Percentiles rank a stretch among this genome's conserved stretches.
These are phyloP conservation scores for Acer yangbiense DNA, from an alignment of 345 rosid species.

Conservation along the genomic window DNA sequence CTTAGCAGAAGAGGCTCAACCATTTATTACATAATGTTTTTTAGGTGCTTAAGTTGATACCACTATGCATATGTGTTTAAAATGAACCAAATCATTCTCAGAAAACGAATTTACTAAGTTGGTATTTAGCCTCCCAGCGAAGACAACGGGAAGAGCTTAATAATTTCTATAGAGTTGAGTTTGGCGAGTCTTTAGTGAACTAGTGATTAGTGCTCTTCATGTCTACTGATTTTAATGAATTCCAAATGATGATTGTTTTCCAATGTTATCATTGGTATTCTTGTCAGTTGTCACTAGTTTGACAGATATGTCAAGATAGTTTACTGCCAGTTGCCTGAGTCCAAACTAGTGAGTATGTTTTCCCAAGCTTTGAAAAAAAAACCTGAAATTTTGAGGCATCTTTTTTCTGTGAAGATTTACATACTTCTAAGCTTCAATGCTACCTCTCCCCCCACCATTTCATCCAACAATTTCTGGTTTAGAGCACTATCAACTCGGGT, in stretches of 20 bases:
- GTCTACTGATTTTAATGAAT: neutral
- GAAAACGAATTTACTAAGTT: neutral
- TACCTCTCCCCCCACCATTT: neutral
- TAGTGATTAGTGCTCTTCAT: neutral
- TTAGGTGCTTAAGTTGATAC: neutral
- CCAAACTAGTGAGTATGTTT: neutral
- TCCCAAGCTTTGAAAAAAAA: neutral
- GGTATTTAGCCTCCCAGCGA: neutral
- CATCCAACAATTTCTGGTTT: neutral
- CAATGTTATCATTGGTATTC: neutral
- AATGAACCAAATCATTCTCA: neutral
- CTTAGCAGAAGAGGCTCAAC: neutral
- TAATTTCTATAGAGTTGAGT: neutral
- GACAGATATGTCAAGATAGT: neutral
- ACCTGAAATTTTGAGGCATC: neutral
- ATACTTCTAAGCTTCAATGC: neutral
- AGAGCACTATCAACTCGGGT: neutral
- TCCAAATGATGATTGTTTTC: neutral
- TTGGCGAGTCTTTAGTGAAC: neutral
- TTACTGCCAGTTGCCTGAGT: neutral
- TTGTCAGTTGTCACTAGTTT: neutral
- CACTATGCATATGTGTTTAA: neutral
- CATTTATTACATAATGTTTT: neutral
- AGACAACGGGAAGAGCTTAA: neutral
- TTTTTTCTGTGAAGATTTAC: neutral